Percentiles rank a stretch among this genome's conserved stretches.
phyloP scores from a whole-genome alignment of 257 asterid genomes.

The Solanum sejunctum region DNA sequence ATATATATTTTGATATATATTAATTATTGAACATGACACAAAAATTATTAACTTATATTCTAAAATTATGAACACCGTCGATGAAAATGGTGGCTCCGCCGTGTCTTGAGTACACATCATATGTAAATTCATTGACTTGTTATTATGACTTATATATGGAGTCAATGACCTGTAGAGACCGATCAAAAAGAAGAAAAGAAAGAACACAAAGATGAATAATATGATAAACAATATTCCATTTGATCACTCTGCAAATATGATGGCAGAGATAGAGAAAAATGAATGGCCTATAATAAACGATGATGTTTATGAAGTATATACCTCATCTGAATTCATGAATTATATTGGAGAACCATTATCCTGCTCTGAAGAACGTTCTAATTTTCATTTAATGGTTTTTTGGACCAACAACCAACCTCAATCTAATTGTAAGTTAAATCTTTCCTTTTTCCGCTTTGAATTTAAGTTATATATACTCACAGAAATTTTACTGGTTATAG shows the following conservation, averaged over 20 bases:
- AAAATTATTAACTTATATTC: too few species aligned
- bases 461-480: neutral
- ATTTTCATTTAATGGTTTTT: neutral
- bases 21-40: too few species aligned
- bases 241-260: neutral
- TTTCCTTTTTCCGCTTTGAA: neutral
- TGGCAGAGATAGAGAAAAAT: neutral
- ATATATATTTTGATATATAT: too few species aligned
- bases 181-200: neutral
- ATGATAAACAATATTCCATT: neutral
- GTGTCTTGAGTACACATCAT: too few species aligned
- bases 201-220: neutral
- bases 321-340: neutral
- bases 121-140: neutral
- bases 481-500: neutral
- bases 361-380: neutral
- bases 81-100: too few species aligned
- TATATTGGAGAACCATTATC: neutral
- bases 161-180: neutral
- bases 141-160: neutral
- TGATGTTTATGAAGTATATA: neutral
- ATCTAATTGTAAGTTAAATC: neutral
- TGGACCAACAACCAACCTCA: neutral
- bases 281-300: neutral
- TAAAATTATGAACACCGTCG: too few species aligned